These are phyloP conservation scores for Pseudomassariella vexata DNA, from an alignment of 2,329 filamentous ascomycete species.

Conservation along the genomic window DNA sequence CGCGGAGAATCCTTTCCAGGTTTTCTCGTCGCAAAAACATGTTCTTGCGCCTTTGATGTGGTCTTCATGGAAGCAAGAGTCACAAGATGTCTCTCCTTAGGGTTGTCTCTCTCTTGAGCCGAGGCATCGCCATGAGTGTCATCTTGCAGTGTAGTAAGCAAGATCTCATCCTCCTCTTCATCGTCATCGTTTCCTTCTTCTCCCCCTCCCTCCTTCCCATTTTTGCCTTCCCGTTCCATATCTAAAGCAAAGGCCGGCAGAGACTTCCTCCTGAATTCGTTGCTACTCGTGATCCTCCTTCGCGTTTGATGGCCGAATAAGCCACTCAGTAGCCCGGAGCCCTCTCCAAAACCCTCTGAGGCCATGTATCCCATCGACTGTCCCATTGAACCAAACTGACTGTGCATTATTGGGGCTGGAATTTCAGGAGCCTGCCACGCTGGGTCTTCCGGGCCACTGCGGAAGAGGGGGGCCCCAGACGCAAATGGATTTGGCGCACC, in stretches of 20 bases:
- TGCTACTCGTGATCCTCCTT: not conserved
- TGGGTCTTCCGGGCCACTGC: conserved; percentile 24
- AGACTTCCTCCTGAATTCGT: conserved; percentile 4
- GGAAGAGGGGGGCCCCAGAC: conserved; percentile 11
- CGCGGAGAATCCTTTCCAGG: too few relatives aligned
- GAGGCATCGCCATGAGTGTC: too few relatives aligned
- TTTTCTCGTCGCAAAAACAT: too few relatives aligned
- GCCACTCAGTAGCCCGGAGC: not conserved
- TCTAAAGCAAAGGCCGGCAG: not conserved
- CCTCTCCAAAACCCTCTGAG: not conserved
- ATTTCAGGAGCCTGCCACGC: conserved; percentile 32
- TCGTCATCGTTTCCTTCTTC: not conserved
- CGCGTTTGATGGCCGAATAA: not conserved
- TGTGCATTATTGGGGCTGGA: too few relatives aligned
- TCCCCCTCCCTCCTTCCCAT: not conserved
- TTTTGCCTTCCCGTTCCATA: too few relatives aligned
- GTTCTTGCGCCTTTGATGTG: too few relatives aligned
- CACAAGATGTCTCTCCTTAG: too few relatives aligned
- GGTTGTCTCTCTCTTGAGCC: too few relatives aligned
- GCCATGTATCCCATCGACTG: too few relatives aligned
- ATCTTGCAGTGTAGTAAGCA: too few relatives aligned
- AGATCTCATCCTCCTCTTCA: conserved; percentile 5
- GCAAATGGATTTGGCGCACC: conserved; percentile 13
- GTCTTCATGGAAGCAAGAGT: too few relatives aligned
- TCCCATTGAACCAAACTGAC: too few relatives aligned